Base-by-base conservation (phyloP, 495 filamentous ascomycete species). In the Pseudotulostoma volvatum region DNA sequence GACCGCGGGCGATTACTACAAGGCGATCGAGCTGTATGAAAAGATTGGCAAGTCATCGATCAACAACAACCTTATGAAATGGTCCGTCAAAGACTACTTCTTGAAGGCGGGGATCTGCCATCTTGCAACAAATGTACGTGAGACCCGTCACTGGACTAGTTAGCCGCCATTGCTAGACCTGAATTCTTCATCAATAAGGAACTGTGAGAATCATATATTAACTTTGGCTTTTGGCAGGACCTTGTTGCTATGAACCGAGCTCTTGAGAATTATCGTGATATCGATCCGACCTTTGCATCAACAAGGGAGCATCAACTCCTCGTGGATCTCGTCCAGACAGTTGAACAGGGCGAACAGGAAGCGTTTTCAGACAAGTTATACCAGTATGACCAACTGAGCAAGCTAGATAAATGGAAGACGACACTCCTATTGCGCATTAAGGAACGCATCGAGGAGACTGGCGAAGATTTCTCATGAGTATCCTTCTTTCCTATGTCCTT, bases 321-420 rank as follows among this genome's bases (percentile, higher is more conserved):
- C 17, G 57, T 71, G 1, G 84, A 92, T 49, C 59, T 95, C 17
- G 57, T 68, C 8, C 74, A 77, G 41, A 68, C 84, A 8, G 64
- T 88, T 33, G 76, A 87, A 38, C 57, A 63, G 9, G 75, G 74
- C 13, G 79, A 93, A 50, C 76, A 77, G 56, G 85, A 92, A 40
- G 64, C 57, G 23, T 96, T 90, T 45, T 74, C 76, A 8, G 84
- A 92, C 50, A 86, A 84, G 61, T 63, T 93, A 37, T 88, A 79
- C 60, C 73, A 81, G 46, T 94, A 66, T 51, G 81, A 93, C 58
- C 81, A 87, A 64, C 67, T 93, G 64, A 87, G 79, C 60, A 83
- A 84, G 63, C 61, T 94, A 50, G 84, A 93, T 52, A 85, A 86
- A 65, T 95, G 88, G 87, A 88, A 93, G 77, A 92, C 81, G 39